Evolutionary conservation across 2,329 filamentous ascomycete genomes (phyloP), one percentile per base, ranked within the genome.

Genomic region (Metarhizium brunneum): DNA sequence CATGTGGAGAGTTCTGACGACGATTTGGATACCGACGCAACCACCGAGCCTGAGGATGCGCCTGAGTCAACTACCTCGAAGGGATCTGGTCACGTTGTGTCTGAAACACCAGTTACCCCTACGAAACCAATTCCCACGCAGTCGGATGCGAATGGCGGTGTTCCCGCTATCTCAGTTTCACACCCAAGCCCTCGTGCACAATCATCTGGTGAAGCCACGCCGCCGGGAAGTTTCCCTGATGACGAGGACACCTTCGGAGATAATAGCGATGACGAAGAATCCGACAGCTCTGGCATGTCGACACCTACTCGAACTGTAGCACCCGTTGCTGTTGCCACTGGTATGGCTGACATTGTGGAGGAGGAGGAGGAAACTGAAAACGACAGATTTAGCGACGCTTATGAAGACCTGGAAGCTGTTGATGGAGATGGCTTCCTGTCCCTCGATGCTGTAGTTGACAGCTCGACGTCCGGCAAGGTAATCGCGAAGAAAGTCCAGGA

Each of bases 381-480:
- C 52, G 85, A 80, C 58, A 78, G 88, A 29, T 92, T 89, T 65
- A 90, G 85, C 60, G 88, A 92, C 68, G 88, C 88, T 1, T 86
- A 86, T 54, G 88, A 92, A 68, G 86, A 90, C 58, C 72, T 87
- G 0, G 82, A 81, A 0, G 84, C 89, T 14, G 64, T 77, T 4
- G 84, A 87, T 43, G 80, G 79, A 2, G 80, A 81, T 50, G 87
- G 85, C 0, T 92, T 90, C 63, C 76, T 83, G 64, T 91, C 87
- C 4, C 75, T 92, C 7, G 80, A 91, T 67, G 88, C 88, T 11
- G 81, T 91, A 8, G 78, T 90, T 1, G 80, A 85, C 20, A 83
- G 78, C 50, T 83, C 86, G 11, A 54, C 63, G n/a, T 53, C 61
- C 2, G 60, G 60, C 16, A 66, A 64, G 49, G 50, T 63, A 3